These are phyloP conservation scores for Auricularia cornea DNA, from an alignment of 768 basidiomycete genomes.

Conservation along the genomic window DNA sequence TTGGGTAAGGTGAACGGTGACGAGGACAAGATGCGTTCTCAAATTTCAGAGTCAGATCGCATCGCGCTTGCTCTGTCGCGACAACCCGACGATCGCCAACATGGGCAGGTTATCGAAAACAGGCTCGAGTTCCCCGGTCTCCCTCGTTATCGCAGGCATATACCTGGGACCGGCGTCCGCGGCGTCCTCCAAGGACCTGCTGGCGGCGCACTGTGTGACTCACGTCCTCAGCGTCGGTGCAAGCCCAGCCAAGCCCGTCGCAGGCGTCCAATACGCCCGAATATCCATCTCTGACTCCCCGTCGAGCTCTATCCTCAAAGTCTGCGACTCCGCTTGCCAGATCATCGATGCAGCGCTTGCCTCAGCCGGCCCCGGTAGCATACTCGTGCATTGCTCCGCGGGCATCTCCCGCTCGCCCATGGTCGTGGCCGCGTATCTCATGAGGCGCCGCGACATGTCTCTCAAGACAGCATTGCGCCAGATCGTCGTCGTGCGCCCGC, in stretches of 20 bases:
- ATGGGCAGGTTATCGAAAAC: too few relatives aligned
- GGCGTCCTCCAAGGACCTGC: conserved; percentile 28
- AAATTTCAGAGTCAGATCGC: too few relatives aligned
- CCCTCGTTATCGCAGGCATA: conserved; percentile 14
- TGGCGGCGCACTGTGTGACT: conserved; percentile 27
- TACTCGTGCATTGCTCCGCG: conserved; percentile 39
- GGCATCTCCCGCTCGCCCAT: conserved; percentile 40
- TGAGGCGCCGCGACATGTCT: conserved; percentile 28
- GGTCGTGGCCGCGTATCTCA: conserved; percentile 34
- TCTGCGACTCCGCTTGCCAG: conserved; percentile 19
- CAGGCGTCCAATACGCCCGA: conserved; percentile 29
- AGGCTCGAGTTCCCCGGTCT: too few relatives aligned
- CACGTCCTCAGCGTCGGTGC: conserved; percentile 35
- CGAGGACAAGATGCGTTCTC: too few relatives aligned
- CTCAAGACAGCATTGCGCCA: conserved; percentile 30
- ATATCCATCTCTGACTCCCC: conserved; percentile 30
- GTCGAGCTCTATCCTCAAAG: conserved; percentile 20
- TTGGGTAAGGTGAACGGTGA: too few relatives aligned
- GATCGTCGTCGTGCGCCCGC: conserved; percentile 28
- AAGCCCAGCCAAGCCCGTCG: conserved; percentile 22
- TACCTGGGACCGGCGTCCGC: conserved; percentile 37
- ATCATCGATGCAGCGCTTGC: conserved; percentile 22
- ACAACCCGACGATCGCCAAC: too few relatives aligned
- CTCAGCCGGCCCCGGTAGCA: conserved; percentile 20
- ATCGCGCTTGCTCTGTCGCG: too few relatives aligned